Evolutionary conservation across 108 stramenopile species (phyloP).

Genomic region (Pseudonitzschia pungens): DNA sequence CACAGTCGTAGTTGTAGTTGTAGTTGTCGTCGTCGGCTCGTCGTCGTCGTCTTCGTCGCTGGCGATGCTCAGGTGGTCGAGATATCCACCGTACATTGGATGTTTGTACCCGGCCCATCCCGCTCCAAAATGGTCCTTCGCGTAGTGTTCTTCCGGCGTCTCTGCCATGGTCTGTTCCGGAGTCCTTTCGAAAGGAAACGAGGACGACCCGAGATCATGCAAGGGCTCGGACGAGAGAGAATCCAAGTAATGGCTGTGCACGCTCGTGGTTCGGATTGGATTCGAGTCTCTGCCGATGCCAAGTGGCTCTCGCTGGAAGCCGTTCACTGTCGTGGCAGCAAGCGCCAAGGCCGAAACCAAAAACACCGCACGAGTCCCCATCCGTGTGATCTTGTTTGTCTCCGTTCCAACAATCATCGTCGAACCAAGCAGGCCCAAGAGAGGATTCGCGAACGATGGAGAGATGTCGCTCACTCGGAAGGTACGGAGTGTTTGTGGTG

Average conservation of each 20-base stretch:
- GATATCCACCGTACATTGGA: conserved; percentile 26
- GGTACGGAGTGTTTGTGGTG: too few species aligned
- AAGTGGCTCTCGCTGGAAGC: neutral
- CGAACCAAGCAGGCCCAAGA: too few species aligned
- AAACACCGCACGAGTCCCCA: too few species aligned
- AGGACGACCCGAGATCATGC: too few species aligned
- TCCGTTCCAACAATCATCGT: too few species aligned
- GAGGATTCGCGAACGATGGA: too few species aligned
- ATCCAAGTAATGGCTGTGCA: neutral
- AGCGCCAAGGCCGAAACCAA: neutral
- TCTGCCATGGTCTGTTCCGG: neutral
- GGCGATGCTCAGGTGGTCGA: conserved; percentile 9
- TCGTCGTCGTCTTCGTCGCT: neutral
- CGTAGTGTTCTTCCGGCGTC: conserved; percentile 19
- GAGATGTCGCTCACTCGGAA: too few species aligned
- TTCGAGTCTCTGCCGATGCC: neutral
- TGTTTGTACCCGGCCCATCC: conserved; percentile 32
- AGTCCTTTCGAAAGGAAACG: neutral
- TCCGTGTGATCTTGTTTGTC: too few species aligned
- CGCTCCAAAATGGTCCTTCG: conserved; percentile 10
- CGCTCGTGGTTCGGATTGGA: neutral
- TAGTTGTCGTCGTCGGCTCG: neutral
- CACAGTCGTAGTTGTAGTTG: too few species aligned
- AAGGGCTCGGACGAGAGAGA: neutral
- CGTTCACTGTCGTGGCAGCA: neutral